Conservation (phyloP, 495 filamentous ascomycete species). For the Letharia lupina region DNA sequence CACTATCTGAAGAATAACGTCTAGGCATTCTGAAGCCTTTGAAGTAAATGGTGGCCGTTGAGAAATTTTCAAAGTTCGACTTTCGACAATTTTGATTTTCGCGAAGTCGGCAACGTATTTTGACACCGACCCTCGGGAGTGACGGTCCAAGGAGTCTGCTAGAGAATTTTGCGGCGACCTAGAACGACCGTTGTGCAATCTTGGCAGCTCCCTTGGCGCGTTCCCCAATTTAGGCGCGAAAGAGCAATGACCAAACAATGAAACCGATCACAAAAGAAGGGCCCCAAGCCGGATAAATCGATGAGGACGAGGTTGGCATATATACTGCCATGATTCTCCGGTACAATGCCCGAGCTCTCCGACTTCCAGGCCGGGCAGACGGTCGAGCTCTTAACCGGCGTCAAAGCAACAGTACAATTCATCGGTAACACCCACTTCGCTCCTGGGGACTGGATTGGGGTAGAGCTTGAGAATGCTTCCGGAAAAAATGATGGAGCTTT, state of each 20-base stretch:
- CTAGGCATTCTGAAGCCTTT: too few species aligned
- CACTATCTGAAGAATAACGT: too few species aligned
- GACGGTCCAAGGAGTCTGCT: too few species aligned
- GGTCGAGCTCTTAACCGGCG: slow-evolving; percentile 67
- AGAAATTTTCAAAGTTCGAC: too few species aligned
- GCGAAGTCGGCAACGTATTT: too few species aligned
- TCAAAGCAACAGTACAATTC: slow-evolving; percentile 68
- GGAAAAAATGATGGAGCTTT: slow-evolving; percentile 96
- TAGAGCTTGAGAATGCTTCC: slow-evolving; percentile 73
- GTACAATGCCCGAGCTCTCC: slow-evolving; percentile 27
- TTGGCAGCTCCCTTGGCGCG: neutral
- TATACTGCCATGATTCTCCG: slow-evolving; percentile 17
- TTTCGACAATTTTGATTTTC: too few species aligned
- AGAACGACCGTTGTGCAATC: neutral
- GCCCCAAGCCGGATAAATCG: neutral
- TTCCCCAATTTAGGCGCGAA: slow-evolving; percentile 1
- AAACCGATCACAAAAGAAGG: neutral
- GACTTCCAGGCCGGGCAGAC: slow-evolving; percentile 45
- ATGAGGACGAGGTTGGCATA: neutral
- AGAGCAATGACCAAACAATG: slow-evolving; percentile 4
- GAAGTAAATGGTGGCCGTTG: too few species aligned
- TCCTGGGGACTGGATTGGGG: slow-evolving; percentile 76
- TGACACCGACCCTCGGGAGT: too few species aligned
- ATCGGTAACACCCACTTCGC: slow-evolving; percentile 73
- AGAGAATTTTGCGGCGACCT: neutral